These are phyloP conservation scores for Prunus fruticosa DNA, from an alignment of 306 rosid species.

Conservation along the genomic window DNA sequence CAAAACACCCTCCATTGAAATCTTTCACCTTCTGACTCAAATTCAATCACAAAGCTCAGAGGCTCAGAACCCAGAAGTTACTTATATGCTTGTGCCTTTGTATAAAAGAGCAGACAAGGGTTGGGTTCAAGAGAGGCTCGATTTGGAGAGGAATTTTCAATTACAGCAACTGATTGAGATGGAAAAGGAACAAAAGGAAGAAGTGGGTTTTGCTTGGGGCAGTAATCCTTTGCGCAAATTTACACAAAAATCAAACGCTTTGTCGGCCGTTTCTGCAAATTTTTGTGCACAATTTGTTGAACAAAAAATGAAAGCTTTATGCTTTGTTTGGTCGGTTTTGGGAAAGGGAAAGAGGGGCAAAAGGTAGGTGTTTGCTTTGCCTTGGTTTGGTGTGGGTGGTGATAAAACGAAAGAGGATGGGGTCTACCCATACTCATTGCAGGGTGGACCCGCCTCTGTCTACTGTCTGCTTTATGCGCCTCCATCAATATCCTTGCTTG, in stretches of 20 bases:
- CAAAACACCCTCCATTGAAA: conserved; percentile 38
- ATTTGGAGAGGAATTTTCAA: conserved; percentile 16
- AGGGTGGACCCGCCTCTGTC: background rate
- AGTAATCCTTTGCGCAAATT: background rate
- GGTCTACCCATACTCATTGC: background rate
- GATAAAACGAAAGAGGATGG: background rate
- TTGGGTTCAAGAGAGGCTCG: conserved; percentile 22
- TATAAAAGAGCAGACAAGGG: background rate
- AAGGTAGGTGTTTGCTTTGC: background rate
- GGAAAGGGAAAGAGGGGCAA: background rate
- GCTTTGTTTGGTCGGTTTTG: background rate
- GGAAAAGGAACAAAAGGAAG: background rate
- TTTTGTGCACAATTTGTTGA: background rate
- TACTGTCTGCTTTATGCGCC: conserved; percentile 47
- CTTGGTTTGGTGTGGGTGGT: background rate
- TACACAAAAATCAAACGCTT: background rate
- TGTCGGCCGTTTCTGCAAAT: background rate
- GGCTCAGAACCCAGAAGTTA: conserved; percentile 7
- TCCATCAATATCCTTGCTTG: conserved; percentile 35
- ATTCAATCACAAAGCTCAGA: background rate
- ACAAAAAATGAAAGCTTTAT: background rate
- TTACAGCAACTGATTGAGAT: background rate
- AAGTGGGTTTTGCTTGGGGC: conserved; percentile 11
- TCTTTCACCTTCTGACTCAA: background rate
- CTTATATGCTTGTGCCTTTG: background rate